Evolutionary conservation across 1,284 basidiomycete genomes (phyloP).

Genomic region (Marasmius sp.): DNA sequence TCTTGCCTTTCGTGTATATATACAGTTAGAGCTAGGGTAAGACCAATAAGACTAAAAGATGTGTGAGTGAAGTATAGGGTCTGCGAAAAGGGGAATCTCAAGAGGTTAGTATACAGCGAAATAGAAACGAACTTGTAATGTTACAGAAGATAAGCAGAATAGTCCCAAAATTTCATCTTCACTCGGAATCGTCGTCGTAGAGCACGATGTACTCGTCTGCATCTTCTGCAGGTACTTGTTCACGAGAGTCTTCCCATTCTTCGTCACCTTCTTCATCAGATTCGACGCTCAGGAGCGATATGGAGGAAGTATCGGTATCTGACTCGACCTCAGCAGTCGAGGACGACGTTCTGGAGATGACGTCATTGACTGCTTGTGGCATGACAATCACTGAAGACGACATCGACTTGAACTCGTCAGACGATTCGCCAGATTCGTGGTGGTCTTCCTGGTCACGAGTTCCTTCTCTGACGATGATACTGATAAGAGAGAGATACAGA

Average conservation of each 20-base stretch:
- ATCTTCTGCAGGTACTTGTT: slow-evolving; percentile 36
- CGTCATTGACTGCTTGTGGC: slow-evolving; percentile 40
- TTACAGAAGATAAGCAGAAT: neutral
- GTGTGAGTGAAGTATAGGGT: too few species aligned
- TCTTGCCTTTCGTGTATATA: too few species aligned
- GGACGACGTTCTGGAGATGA: slow-evolving; percentile 27
- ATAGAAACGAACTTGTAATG: neutral
- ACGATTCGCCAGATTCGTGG: slow-evolving; percentile 26
- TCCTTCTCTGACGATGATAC: slow-evolving; percentile 64
- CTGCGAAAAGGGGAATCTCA: too few species aligned
- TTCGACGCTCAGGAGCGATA: slow-evolving; percentile 62
- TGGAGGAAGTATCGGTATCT: slow-evolving; percentile 50
- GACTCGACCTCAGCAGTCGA: slow-evolving; percentile 39
- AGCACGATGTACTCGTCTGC: slow-evolving; percentile 67
- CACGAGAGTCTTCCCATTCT: slow-evolving; percentile 59
- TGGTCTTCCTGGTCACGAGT: slow-evolving; percentile 33
- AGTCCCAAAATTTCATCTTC: slow-evolving; percentile 30
- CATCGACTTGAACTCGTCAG: slow-evolving; percentile 39
- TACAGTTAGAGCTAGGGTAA: too few species aligned
- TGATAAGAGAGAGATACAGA: slow-evolving; percentile 24
- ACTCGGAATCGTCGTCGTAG: slow-evolving; percentile 58
- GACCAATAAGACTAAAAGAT: too few species aligned
- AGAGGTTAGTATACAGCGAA: neutral
- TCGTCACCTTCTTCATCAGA: slow-evolving; percentile 48
- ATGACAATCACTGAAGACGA: slow-evolving; percentile 73